Evolutionary conservation across 345 rosid species (phyloP).

Genomic region (Aquilaria malaccensis): DNA sequence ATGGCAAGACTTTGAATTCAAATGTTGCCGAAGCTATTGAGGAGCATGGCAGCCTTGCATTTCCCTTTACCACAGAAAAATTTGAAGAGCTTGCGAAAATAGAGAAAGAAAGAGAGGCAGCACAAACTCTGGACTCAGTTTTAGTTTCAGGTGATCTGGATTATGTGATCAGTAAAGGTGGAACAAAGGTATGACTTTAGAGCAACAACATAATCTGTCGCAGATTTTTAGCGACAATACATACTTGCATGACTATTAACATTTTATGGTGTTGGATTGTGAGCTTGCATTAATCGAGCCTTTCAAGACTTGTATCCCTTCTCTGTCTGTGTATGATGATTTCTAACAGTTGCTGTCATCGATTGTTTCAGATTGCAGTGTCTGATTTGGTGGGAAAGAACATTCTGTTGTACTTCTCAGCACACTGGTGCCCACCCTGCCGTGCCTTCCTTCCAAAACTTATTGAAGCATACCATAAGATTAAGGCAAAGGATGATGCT

Average conservation of each 20-base stretch:
- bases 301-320: not conserved
- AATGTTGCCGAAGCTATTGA: slow-evolving; percentile 55
- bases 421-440: slow-evolving; percentile 63
- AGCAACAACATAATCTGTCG: not conserved
- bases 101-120: slow-evolving; percentile 31
- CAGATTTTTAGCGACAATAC: too few species aligned
- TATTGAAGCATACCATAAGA: slow-evolving; percentile 47
- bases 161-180: slow-evolving; percentile 49
- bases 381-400: slow-evolving; percentile 57
- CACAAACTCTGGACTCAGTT: slow-evolving; percentile 56
- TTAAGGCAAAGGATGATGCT: slow-evolving; percentile 39
- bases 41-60: slow-evolving; percentile 53
- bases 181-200: slow-evolving; percentile 31
- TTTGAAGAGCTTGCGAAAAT: slow-evolving; percentile 48
- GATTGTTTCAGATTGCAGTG: slow-evolving; percentile 36
- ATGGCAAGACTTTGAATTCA: slow-evolving; percentile 53
- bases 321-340: not conserved
- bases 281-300: too few species aligned
- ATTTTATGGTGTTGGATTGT: not conserved
- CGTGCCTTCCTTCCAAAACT: slow-evolving; percentile 58
- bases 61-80: slow-evolving; percentile 66
- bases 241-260: not conserved
- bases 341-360: not conserved
- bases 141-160: slow-evolving; percentile 53
- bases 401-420: slow-evolving; percentile 67